Base-by-base conservation (phyloP, 306 rosid species). In the Pueraria montana region DNA sequence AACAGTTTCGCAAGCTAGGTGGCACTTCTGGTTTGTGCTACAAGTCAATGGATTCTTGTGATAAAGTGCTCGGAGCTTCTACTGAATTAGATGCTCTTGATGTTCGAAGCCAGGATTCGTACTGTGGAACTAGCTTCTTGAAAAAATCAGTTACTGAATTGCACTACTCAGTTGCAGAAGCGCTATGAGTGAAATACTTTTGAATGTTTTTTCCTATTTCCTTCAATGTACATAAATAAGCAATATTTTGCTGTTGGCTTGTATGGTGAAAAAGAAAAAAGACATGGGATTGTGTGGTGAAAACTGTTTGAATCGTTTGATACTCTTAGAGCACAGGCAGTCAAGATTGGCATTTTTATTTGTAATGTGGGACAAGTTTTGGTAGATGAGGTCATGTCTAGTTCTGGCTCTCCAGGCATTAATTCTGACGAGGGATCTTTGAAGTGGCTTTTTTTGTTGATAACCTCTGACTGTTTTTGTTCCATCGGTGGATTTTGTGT, bases 121-220 rank as follows among this genome's bases (percentile, higher is more conserved):
- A 64, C 74, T 94, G 96, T 79, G 98, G 97, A 74, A 87, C 87
- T 78, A 91, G 90, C 84, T 89, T 91, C 80, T 79, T 90, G 83
- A 90, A 84, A 74, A 89, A 85, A 18, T 88, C 98, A 0, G 84
- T 90, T 81, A 72, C 93, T 0, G 84, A 85, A 82, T 59, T 91
- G 91, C 94, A 87, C 88, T 92, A 79, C 90, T 83, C 93, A 0
- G 89, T 92, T 38, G 91, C 97, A 4, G 97, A 92, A 83, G 97
- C 97, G 13, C 81, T 71, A 77, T 92, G 91, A 94, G 63, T 17
- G 3, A 53, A 53, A 23, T 21, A 3, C 12, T 73, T 73, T 36
- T 14, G 68, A 38, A 67, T 52, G n/a, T 72, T 55, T n/a, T 80
- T n/a, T 20, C 12, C 42, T 74, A 36, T 12, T 30, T 42, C 45